These are phyloP conservation scores for Sporobolomyces roseus DNA, from an alignment of 768 basidiomycete species.

Conservation along the genomic window DNA sequence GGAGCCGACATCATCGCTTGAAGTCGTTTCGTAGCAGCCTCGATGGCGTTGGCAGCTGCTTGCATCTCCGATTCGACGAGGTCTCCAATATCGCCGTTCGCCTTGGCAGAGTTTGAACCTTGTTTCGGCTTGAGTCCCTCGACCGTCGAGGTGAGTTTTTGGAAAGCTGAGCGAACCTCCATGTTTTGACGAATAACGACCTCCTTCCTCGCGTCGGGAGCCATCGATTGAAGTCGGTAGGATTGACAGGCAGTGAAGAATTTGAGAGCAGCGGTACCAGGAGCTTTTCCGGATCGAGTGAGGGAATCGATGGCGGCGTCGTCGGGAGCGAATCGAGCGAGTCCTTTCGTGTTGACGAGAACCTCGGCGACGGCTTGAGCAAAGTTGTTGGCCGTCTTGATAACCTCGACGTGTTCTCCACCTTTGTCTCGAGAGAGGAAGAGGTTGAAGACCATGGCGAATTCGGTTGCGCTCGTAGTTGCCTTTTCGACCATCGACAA, in stretches of 20 bases:
- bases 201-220: constrained; percentile 67
- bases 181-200: constrained; percentile 84
- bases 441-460: constrained; percentile 88
- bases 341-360: constrained; percentile 87
- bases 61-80: constrained; percentile 96
- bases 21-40: constrained; percentile 80
- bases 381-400: constrained; percentile 93
- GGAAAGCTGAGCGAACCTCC: constrained; percentile 73
- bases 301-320: constrained; percentile 92
- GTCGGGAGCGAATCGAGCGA: constrained; percentile 83
- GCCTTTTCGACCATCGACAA: constrained; percentile 98
- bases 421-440: constrained; percentile 76
- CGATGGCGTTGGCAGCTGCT: constrained; percentile 87
- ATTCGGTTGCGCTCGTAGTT: constrained; percentile 88
- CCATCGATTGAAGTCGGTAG: constrained; percentile 80
- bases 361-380: constrained; percentile 91
- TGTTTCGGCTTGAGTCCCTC: constrained; percentile 83
- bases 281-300: constrained; percentile 70
- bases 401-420: constrained; percentile 94
- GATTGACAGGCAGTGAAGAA: constrained; percentile 96
- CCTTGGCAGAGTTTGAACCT: constrained; percentile 63
- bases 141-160: constrained; percentile 79
- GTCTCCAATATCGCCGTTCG: constrained; percentile 90
- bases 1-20: constrained; percentile 89
- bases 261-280: constrained; percentile 81